These are phyloP conservation scores for Yarrowia phangngaensis DNA, from an alignment of 805 yeast species.

Conservation along the genomic window DNA sequence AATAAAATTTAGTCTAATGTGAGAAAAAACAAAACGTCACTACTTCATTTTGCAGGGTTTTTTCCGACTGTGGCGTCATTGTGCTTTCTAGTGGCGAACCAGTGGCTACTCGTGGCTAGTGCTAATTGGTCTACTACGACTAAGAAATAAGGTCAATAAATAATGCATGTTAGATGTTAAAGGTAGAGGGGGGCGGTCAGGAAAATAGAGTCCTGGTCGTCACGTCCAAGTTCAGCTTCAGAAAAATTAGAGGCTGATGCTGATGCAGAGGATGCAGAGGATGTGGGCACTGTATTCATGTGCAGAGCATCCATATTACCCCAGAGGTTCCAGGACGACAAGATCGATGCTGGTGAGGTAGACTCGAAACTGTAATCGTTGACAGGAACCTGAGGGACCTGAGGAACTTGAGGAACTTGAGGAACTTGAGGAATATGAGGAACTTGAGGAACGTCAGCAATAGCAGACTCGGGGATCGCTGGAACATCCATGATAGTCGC, in stretches of 20 bases:
- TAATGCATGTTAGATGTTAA: conserved; percentile 2
- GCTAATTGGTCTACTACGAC: no score
- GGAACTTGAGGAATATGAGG: no score
- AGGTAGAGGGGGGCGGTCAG: conserved; percentile 17
- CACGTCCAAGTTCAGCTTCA: conserved; percentile 1
- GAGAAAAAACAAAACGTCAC: no score
- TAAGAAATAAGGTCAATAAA: background rate
- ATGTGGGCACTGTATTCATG: conserved; percentile 1
- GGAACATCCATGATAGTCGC: conserved; percentile 10
- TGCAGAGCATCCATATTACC: conserved; percentile 6
- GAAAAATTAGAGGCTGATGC: conserved; percentile 1
- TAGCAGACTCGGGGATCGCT: no score
- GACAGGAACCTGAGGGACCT: no score
- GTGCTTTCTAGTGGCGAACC: no score
- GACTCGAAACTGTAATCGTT: conserved; percentile 11
- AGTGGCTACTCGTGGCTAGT: no score
- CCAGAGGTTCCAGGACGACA: conserved; percentile 22
- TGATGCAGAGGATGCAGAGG: conserved; percentile 5
- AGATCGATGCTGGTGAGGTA: conserved; percentile 22
- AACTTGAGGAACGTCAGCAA: no score
- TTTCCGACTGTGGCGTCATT: no score
- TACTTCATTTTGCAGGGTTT: no score
- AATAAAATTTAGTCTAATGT: no score
- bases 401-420: no score
- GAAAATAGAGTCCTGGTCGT: conserved; percentile 16